These are phyloP conservation scores for Scutellaria minor DNA, from an alignment of 257 asterid species.

Conservation along the genomic window DNA sequence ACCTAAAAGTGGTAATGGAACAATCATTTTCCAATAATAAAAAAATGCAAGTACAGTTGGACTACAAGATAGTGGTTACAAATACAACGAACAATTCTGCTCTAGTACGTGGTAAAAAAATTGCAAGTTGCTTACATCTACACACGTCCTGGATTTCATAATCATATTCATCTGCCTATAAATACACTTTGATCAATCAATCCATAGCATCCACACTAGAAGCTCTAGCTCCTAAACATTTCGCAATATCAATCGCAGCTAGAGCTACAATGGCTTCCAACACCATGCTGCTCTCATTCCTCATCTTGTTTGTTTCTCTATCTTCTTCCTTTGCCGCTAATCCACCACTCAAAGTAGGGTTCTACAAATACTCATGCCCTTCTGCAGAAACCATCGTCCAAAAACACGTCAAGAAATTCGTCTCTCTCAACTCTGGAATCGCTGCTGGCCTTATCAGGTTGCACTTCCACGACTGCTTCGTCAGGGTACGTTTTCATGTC, in stretches of 20 bases:
- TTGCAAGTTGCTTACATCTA: conserved; percentile 36
- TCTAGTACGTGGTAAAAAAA: background rate
- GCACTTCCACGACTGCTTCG: conserved; percentile 82
- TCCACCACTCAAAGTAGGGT: conserved; percentile 49
- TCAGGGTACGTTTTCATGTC: conserved; percentile 47
- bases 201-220: background rate
- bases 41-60: background rate
- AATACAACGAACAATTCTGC: background rate
- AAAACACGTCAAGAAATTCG: conserved; percentile 48
- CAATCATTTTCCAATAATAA: too few species aligned
- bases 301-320: conserved; percentile 23
- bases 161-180: conserved; percentile 4
- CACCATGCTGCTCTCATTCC: conserved; percentile 1
- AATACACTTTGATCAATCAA: background rate
- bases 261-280: conserved; percentile 9
- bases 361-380: conserved; percentile 52
- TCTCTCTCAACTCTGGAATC: conserved; percentile 51
- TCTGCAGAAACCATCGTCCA: conserved; percentile 54
- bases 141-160: conserved; percentile 30
- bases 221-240: background rate
- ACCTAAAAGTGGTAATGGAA: too few species aligned
- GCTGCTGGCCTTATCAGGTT: conserved; percentile 72
- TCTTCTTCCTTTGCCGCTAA: background rate
- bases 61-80: background rate
- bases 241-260: background rate